Base-by-base conservation (phyloP, 2,329 filamentous ascomycete species). In the Venturia pyrina region DNA sequence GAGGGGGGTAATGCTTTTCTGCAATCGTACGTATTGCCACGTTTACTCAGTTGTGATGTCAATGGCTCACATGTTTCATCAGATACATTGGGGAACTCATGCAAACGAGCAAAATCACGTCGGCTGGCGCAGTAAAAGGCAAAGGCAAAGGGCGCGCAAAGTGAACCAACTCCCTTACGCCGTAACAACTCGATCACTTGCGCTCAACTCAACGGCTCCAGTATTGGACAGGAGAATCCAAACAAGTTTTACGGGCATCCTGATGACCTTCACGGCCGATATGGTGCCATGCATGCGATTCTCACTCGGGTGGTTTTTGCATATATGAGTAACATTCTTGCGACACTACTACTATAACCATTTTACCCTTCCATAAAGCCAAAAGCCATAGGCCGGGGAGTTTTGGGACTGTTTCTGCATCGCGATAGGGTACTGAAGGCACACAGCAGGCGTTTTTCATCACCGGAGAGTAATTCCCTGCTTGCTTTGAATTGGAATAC, bases 31-130 rank as follows among this genome's bases (percentile, higher is more conserved):
- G 79, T 78, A 34, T 48, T 40, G 32, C 5, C 19, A 53, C n/a
- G 28, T 6, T 17, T 50, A 19, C 15, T n/a, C 37, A 11, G 8
- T 8, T 24, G 5, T 59, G 15, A 50, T 43, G 8, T 62, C 43
- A 57, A 65, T 21, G 24, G 37, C 28, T 32, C 6, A 59, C 46
- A 21, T 13, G 19, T 28, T 28, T 8, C 1, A 7, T 15, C 67
- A 96, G 96, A 76, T 98, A 98, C 75, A 98, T 98, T 72, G 93
- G 93, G 69, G 93, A 96, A 73, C 83, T 98, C 65, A 98, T 96
- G 85, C 90, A 91, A 72, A 87, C 85, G 70, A 83, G 81, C 71
- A 86, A 86, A 73, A 81, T 87, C 72, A 82, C 79, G n/a, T 79
- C 80, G 3, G 77, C 81, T 44, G 79, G 79, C 65, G 80, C 81